Base-by-base conservation (phyloP, 768 basidiomycete genomes). In the Chalciporus sphaerocephalus region DNA sequence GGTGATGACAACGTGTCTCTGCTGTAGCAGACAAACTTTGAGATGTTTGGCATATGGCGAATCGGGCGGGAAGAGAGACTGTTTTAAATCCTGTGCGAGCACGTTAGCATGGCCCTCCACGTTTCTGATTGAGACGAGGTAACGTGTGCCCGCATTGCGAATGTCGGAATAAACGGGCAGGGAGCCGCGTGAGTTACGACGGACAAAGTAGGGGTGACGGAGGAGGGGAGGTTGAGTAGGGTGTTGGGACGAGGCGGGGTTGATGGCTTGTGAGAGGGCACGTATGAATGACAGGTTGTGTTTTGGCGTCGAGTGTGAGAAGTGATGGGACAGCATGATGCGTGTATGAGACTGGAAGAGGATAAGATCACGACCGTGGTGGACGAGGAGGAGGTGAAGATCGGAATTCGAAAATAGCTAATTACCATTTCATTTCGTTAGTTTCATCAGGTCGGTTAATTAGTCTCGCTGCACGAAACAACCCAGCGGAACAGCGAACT, bases 131-230 rank as follows among this genome's bases (percentile, higher is more conserved):
- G 76, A 71, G 35, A 84, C 64, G 27, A 77, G 68, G 49, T 79
- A 68, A 44, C 79, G 76, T 4, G 80, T 76, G 47, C 83, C 77
- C 23, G 67, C 78, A 60, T 84, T 87, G 51, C 83, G 80, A 36
- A 86, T 60, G 60, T 89, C 84, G 22, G 83, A 77, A 62, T 88
- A 88, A 20, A 91, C 84, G 35, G 87, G 87, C 23, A 90, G 72
- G 38, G 76, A 75, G 24, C 85, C 83, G 40, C 73, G 73, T 38
- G 76, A 62, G 63, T 86, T 89, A 50, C 87, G 78, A 17, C 78
- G 75, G 36, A 91, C 71, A 50, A 75, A 77, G 66, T 87, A 91
- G 46, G 55, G 47, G 38, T 46, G 38, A 7, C 37, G 48, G 20
- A 40, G 23, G 4, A 21, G 9, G 11, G 11, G 21, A 15, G 41